These are phyloP conservation scores for Phytophthora ohioensis DNA, from an alignment of 352 stramenopile genomes.

Conservation along the genomic window DNA sequence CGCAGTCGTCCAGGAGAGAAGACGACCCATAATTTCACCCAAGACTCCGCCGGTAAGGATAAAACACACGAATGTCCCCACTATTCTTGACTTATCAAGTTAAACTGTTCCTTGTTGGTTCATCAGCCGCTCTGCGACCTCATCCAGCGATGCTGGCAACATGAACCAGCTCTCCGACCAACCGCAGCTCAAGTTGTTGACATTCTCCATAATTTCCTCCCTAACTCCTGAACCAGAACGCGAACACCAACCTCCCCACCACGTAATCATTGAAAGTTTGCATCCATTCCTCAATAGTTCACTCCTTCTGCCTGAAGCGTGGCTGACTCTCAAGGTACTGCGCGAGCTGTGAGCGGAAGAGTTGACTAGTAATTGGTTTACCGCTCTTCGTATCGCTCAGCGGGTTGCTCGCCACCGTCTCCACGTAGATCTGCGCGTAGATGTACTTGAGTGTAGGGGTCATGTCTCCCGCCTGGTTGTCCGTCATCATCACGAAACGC, in stretches of 20 bases:
- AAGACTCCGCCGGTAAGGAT: conserved; percentile 60
- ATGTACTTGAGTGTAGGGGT: conserved; percentile 85
- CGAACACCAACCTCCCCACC: neutral
- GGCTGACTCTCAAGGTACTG: conserved; percentile 82
- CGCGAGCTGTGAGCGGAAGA: conserved; percentile 76
- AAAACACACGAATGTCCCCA: neutral
- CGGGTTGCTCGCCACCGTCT: conserved; percentile 92
- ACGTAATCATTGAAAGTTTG: neutral
- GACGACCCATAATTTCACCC: conserved; percentile 63
- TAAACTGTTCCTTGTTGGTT: conserved; percentile 5
- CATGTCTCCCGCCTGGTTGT: conserved; percentile 88
- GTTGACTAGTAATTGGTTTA: conserved; percentile 81
- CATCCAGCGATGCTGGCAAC: conserved; percentile 73
- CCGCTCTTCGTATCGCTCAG: conserved; percentile 77
- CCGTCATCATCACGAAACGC: conserved; percentile 92
- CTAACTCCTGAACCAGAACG: conserved; percentile 15
- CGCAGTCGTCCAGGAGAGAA: conserved; percentile 73
- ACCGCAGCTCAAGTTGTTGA: conserved; percentile 51
- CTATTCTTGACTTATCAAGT: neutral
- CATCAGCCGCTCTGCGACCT: conserved; percentile 66
- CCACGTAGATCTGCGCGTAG: conserved; percentile 91
- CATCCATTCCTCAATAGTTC: conserved; percentile 12
- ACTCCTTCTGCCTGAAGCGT: conserved; percentile 62
- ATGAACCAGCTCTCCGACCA: conserved; percentile 58
- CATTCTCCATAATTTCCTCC: conserved; percentile 64